Percentiles rank a stretch among this genome's conserved stretches.
These are phyloP conservation scores for Cordyceps pruinosa DNA, from an alignment of 2,329 filamentous ascomycete genomes.

Conservation along the genomic window DNA sequence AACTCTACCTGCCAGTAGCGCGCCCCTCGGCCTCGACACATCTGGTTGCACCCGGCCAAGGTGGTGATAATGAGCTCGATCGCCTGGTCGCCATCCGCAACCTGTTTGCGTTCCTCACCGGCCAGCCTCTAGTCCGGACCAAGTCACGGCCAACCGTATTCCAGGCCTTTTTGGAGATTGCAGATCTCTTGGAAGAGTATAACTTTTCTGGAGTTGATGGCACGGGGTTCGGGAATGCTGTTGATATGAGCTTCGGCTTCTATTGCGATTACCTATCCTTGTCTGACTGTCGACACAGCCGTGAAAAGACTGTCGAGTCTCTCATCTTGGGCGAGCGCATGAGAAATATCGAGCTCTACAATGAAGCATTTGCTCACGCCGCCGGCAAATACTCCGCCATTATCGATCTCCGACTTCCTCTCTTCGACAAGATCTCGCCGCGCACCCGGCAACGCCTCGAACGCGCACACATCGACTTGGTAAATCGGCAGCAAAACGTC, in stretches of 20 bases:
- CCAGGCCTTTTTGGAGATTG: conserved; percentile 47
- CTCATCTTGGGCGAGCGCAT: conserved; percentile 85
- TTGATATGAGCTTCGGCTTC: conserved; percentile 59
- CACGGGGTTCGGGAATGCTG: conserved; percentile 52
- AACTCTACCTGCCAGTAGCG: conserved; percentile 47
- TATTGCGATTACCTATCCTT: conserved; percentile 73
- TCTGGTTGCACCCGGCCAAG: conserved; percentile 26
- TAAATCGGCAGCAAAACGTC: conserved; percentile 62
- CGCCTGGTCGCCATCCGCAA: conserved; percentile 55
- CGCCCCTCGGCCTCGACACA: conserved; percentile 32
- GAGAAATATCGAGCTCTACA: conserved; percentile 75
- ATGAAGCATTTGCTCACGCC: conserved; percentile 85
- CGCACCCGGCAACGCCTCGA: conserved; percentile 75
- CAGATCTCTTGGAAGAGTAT: conserved; percentile 48
- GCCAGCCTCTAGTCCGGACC: conserved; percentile 56
- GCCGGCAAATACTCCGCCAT: conserved; percentile 79
- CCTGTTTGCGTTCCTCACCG: conserved; percentile 58
- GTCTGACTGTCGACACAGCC: conserved; percentile 72
- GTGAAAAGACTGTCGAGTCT: conserved; percentile 83
- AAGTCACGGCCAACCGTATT: conserved; percentile 45
- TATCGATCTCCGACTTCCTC: conserved; percentile 56
- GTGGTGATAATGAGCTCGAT: conserved; percentile 38
- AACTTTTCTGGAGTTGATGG: conserved; percentile 51
- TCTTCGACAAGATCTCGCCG: conserved; percentile 62
- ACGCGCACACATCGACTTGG: conserved; percentile 72